phyloP scores from a whole-genome alignment of 2,329 filamentous ascomycete genomes.

The Colletotrichum abscissum region DNA sequence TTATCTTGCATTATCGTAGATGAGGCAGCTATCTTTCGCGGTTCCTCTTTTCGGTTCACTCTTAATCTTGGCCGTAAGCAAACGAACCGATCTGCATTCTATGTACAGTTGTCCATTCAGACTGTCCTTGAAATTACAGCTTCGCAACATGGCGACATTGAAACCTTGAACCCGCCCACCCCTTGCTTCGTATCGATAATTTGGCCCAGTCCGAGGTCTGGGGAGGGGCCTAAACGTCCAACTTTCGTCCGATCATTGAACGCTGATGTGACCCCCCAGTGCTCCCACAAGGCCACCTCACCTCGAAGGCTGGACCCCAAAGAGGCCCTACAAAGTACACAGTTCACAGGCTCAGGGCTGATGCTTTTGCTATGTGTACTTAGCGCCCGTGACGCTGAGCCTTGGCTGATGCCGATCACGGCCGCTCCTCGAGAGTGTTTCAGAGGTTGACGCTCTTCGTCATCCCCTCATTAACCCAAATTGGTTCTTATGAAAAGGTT shows the following conservation, averaged over 20 bases:
- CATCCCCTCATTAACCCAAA: constrained; percentile 26
- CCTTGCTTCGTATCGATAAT: constrained; percentile 8
- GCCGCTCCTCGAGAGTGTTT: constrained; percentile 20
- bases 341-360: background rate
- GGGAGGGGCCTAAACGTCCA: constrained; percentile 18
- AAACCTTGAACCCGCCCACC: background rate
- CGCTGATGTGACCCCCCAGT: constrained; percentile 21
- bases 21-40: background rate
- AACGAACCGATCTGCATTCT: background rate
- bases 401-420: constrained; percentile 24
- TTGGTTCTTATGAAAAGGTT: background rate
- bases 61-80: no score
- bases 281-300: constrained; percentile 12
- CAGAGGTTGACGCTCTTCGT: constrained; percentile 26
- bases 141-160: background rate
- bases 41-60: no score
- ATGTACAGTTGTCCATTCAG: background rate
- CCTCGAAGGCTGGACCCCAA: background rate
- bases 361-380: background rate
- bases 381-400: constrained; percentile 22
- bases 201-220: constrained; percentile 9
- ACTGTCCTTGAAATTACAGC: background rate
- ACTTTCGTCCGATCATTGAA: constrained; percentile 26
- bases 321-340: background rate
- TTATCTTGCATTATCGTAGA: constrained; percentile 13